Evolutionary conservation across 257 asterid genomes (phyloP), one percentile per base, ranked within the genome.

Genomic region (Sherardia arvensis): DNA sequence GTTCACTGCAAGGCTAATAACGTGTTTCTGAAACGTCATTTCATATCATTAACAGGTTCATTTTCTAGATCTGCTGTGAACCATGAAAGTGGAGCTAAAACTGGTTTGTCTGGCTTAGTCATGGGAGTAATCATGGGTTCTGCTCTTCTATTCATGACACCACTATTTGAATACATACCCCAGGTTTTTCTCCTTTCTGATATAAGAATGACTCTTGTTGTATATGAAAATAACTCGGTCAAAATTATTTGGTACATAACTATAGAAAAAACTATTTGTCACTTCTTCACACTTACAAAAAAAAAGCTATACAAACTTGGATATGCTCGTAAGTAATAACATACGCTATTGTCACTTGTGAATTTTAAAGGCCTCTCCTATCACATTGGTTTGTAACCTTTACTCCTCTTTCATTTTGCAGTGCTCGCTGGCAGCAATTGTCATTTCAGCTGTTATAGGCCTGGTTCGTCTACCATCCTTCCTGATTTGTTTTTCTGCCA

Each of bases 21-120:
- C 54, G 45, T 61, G 61, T 68, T 71, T 67, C 85, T 81, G 75
- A 83, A 57, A 58, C 27, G 32, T 43, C 30, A 25, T 78, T 53
- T 72, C 51, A 45, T 64, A 70, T 69, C 34, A 74, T 66, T 11
- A 57, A 69, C 80, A 93, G 99, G 99, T 61, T 93, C 99, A 57
- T 93, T 93, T 78, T 93, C 99, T 51, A 93, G 99, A 80, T 93
- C 99, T 65, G 99, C 99, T 8, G 99, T 93, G 51, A 93, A 93
- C 81, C 90, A 93, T 79, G 99, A 89, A 80, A 85, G 99, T 74
- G 99, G 99, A 78, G 99, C 99, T 70, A 93, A 87, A 82, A 93
- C 99, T 36, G 99, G 99, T 67, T 74, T 93, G 72, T 82, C 99
- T 64, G 99, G 99, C 73, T 53, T 93, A 61, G 69, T 93, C 66